phyloP scores from a whole-genome alignment of 805 yeast species.

The Scheffersomyces stipitis region DNA sequence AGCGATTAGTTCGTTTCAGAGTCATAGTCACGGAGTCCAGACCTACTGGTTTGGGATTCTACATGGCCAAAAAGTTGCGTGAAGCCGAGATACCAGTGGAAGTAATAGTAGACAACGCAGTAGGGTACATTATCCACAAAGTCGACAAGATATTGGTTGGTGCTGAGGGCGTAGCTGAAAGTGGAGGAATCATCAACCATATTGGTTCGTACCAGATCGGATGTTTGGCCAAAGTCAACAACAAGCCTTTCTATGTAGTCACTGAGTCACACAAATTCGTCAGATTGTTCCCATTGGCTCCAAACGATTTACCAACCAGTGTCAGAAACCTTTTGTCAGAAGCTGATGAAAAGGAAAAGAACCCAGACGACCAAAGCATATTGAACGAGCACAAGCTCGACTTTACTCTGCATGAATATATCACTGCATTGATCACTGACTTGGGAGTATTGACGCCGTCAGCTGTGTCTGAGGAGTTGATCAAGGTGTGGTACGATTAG shows the following conservation, averaged over 20 bases:
- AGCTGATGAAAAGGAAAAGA: constrained; percentile 19
- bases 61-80: constrained; percentile 67
- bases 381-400: constrained; percentile 55
- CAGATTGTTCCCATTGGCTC: constrained; percentile 90
- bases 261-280: constrained; percentile 96
- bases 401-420: constrained; percentile 93
- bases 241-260: constrained; percentile 91
- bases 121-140: constrained; percentile 86
- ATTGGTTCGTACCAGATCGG: constrained; percentile 96
- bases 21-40: constrained; percentile 93
- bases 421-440: constrained; percentile 94
- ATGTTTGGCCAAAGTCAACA: constrained; percentile 83
- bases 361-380: constrained; percentile 16
- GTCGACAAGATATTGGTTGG: constrained; percentile 94
- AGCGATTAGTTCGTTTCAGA: constrained; percentile 73
- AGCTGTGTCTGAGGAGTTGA: constrained; percentile 97
- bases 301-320: constrained; percentile 77
- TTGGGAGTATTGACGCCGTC: constrained; percentile 95
- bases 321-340: constrained; percentile 23
- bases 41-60: constrained; percentile 73
- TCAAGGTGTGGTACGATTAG: constrained; percentile 96
- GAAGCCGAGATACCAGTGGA: constrained; percentile 81
- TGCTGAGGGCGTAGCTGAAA: constrained; percentile 98
- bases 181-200: constrained; percentile 96
- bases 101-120: constrained; percentile 88